Evolutionary conservation across 129 eudicot genomes (phyloP), one percentile per base, ranked within the genome.

Genomic region (Scalesia atractyloides): DNA sequence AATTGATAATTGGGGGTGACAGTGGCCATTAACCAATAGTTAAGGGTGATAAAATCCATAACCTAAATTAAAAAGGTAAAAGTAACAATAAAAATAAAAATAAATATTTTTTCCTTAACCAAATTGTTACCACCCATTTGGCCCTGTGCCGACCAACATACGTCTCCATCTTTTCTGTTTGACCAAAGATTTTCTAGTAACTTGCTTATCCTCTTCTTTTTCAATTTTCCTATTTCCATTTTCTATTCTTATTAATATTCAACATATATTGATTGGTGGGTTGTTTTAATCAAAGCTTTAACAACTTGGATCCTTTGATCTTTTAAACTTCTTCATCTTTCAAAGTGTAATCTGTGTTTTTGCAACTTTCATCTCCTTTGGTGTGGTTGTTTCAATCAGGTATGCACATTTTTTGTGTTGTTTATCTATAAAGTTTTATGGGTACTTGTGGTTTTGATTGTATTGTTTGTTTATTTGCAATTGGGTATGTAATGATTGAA

Each of bases 281-380:
- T 67, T 76, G 26, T 36, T 46, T 26, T 30, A 30, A 30, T 30
- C 34, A 30, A 30, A 30, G 34, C 34, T 59, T 66, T 15, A 43
- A 16, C 43, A 20, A 7, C 53, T 69, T 70, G 76, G 82, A 77
- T 77, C 81, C 70, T 61, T 69, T 19, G 15, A 19, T 58, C 37
- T 58, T 58, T 4, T 7, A 5, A 62, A 24, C 44, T 64, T 46
- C 8, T 10, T 7, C 1, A 62, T n/a, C 44, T 64, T 46, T 7
- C 4, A 53, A 53, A 16, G 59, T 61, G 10, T 71, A 64, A 24
- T 70, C 51, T 53, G 58, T 41, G 48, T 39, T 71, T 64, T 54
- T 78, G 61, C 82, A 70, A 63, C 34, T 71, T 78, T 77, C 78
- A 78, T 78, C 82, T 78, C 73, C 68, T 71, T 53, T n/a, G 15